phyloP scores from a whole-genome alignment of 805 yeast genomes.

The Teunomyces barrocoloradensis region DNA sequence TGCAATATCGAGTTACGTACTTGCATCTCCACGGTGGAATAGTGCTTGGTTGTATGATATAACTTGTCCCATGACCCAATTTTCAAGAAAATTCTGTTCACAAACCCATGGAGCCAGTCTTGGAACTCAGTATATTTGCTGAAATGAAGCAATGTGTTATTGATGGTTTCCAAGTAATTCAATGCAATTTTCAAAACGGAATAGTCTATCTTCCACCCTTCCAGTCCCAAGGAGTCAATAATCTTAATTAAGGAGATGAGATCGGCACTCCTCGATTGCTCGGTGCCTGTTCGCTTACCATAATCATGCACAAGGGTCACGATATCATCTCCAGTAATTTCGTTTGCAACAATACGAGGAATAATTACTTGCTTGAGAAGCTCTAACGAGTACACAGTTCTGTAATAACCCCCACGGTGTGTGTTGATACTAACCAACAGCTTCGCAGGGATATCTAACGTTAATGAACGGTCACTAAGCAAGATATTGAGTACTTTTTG shows the following conservation, averaged over 20 bases:
- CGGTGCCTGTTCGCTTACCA: constrained; percentile 34
- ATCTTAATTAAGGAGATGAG: constrained; percentile 31
- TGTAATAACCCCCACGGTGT: constrained; percentile 19
- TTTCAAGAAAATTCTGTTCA: constrained; percentile 18
- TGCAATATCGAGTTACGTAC: constrained; percentile 44
- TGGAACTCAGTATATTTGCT: constrained; percentile 22
- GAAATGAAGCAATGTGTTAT: constrained; percentile 31
- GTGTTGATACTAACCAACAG: constrained; percentile 43
- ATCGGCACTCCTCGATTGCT: constrained; percentile 16
- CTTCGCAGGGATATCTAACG: constrained; percentile 26
- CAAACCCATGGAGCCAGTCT: constrained; percentile 19
- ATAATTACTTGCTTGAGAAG: constrained; percentile 5
- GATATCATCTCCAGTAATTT: constrained; percentile 29
- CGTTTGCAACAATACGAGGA: constrained; percentile 10
- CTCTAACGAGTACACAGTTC: constrained; percentile 9
- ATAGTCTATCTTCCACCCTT: constrained; percentile 22
- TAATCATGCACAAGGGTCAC: constrained; percentile 38
- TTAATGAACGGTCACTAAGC: constrained; percentile 41
- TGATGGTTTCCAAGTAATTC: constrained; percentile 30
- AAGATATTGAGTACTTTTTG: constrained; percentile 34
- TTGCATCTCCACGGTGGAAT: constrained; percentile 37
- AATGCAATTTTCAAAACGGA: constrained; percentile 36
- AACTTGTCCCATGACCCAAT: constrained; percentile 27
- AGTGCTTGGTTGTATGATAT: constrained; percentile 7
- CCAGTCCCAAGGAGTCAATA: constrained; percentile 22